Evolutionary conservation across 73 alveolate species (phyloP).

Genomic region (Diophrys sp.): DNA sequence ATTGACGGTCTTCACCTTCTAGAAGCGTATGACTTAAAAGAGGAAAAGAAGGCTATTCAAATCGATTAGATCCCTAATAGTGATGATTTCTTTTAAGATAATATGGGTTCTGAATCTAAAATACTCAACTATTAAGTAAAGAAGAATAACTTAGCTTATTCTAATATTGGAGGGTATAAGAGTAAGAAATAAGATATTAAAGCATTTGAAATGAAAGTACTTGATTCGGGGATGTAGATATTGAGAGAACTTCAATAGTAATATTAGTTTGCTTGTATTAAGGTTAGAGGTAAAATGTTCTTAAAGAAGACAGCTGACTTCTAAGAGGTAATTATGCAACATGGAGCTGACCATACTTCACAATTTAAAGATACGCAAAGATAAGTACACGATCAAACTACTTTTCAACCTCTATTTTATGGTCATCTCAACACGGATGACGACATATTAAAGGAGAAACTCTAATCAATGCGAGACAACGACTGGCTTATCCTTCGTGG

Average conservation of each 20-base stretch:
- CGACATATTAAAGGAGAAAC: constrained; percentile 19
- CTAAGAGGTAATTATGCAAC: constrained; percentile 28
- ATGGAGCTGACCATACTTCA: constrained; percentile 19
- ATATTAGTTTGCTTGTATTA: constrained; percentile 25
- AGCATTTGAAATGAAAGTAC: constrained; percentile 29
- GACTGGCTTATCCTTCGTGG: constrained; percentile 36
- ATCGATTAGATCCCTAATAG: constrained; percentile 11
- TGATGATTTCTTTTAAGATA: constrained; percentile 25
- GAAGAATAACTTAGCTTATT: no score
- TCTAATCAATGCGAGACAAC: constrained; percentile 1
- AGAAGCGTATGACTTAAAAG: constrained; percentile 12
- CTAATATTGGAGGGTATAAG: no score
- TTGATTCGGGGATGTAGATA: constrained; percentile 32
- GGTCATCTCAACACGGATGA: constrained; percentile 22
- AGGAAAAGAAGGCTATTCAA: background rate
- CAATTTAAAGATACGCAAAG: background rate
- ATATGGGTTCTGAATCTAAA: background rate
- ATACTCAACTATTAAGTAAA: no score
- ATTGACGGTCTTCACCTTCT: constrained; percentile 41
- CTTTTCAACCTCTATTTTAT: background rate
- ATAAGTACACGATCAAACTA: background rate
- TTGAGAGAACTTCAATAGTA: constrained; percentile 15
- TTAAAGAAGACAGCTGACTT: constrained; percentile 30
- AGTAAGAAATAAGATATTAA: constrained; percentile 24
- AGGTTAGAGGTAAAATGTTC: constrained; percentile 23